A percentile compares a stretch with the other conserved stretches of the same genome.
Conservation (phyloP, 805 yeast genomes). For the Sugiyamaella mastotermitis region DNA sequence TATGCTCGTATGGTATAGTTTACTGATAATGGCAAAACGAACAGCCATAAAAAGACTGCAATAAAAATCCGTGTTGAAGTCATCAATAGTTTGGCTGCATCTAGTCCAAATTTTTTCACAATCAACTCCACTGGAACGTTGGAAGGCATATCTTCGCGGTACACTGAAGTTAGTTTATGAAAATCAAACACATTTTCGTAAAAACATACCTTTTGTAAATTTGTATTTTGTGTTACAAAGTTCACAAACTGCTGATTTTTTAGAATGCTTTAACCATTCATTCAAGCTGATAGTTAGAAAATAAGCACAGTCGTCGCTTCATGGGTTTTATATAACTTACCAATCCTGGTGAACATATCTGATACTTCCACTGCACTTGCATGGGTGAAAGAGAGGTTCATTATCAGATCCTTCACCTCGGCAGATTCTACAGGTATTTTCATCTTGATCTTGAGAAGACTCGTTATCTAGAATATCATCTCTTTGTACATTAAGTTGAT, state of each 20-base stretch:
- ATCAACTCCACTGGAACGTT: conserved; percentile 51
- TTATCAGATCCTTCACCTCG: conserved; percentile 79
- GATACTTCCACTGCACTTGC: conserved; percentile 91
- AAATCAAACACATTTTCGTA: no score
- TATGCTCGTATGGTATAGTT: conserved; percentile 19
- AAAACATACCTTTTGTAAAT: conserved; percentile 43
- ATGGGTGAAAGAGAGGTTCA: conserved; percentile 84
- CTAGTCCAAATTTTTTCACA: conserved; percentile 33
- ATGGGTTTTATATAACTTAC: conserved; percentile 17
- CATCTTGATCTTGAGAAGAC: conserved; percentile 20
- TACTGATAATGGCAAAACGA: conserved; percentile 23
- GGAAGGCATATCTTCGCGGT: conserved; percentile 58
- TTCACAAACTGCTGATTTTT: conserved; percentile 68
- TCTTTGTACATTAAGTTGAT: neutral
- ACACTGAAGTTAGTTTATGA: conserved; percentile 38
- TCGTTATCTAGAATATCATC: neutral
- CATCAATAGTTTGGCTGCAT: conserved; percentile 12
- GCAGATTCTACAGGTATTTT: conserved; percentile 80
- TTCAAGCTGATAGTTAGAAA: conserved; percentile 34
- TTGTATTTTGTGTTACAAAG: conserved; percentile 75
- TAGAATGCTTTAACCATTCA: conserved; percentile 77
- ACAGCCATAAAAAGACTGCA: conserved; percentile 23
- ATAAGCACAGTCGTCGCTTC: neutral
- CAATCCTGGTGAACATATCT: conserved; percentile 92
- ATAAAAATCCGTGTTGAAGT: conserved; percentile 19